Evolutionary conservation across 352 stramenopile species (phyloP).

Genomic region (Pythium sukuiense): DNA sequence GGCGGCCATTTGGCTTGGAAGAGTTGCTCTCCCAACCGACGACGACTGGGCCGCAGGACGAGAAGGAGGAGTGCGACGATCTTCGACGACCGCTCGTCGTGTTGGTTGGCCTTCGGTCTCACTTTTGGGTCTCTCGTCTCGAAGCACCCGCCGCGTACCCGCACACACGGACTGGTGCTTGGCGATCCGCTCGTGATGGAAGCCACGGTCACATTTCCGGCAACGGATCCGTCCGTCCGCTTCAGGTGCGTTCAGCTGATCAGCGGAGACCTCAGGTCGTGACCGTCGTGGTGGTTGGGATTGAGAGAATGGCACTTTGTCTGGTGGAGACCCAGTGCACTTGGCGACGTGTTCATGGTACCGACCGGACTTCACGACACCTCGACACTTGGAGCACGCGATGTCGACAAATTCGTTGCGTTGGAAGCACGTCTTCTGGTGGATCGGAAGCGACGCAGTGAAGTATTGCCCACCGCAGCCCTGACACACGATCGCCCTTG

Average conservation of each 20-base stretch:
- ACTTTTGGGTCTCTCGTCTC: background rate
- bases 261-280: background rate
- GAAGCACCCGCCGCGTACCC: conserved; percentile 4
- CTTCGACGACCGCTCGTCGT: background rate
- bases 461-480: conserved; percentile 64
- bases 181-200: conserved; percentile 54
- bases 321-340: conserved; percentile 1
- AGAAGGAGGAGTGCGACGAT: too few species aligned
- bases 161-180: conserved; percentile 72
- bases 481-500: conserved; percentile 31
- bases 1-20: background rate
- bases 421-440: conserved; percentile 72
- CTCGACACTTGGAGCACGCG: conserved; percentile 41
- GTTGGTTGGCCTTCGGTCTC: background rate
- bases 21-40: background rate
- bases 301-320: background rate
- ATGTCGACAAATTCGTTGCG: conserved; percentile 59
- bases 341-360: conserved; percentile 14
- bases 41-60: background rate
- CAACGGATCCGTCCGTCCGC: conserved; percentile 58
- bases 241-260: conserved; percentile 43
- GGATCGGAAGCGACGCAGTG: conserved; percentile 56
- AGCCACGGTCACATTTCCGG: conserved; percentile 51
- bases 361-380: conserved; percentile 30
- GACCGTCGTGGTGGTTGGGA: background rate